A percentile compares a stretch with the other conserved stretches of the same genome.
These are phyloP conservation scores for Madurella fahalii DNA, from an alignment of 2,329 filamentous ascomycete species.

Conservation along the genomic window DNA sequence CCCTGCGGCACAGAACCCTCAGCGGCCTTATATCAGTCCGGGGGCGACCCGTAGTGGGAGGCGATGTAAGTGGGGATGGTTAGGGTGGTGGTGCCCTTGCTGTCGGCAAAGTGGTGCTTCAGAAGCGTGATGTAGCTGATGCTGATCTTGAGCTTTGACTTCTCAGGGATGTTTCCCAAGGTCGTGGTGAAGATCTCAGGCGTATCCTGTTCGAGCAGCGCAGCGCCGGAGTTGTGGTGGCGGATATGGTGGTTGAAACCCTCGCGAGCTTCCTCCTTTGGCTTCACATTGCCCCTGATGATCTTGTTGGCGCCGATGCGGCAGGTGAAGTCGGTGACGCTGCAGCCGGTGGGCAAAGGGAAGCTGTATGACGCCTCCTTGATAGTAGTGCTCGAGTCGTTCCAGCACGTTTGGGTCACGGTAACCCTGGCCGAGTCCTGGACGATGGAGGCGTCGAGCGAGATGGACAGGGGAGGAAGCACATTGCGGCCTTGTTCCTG, in stretches of 20 bases:
- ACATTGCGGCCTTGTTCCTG: constrained; percentile 17
- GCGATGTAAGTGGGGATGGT: constrained; percentile 28
- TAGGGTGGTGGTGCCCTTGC: constrained; percentile 21
- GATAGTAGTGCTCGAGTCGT: constrained; percentile 24
- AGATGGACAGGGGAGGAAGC: constrained; percentile 25
- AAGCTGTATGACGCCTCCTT: constrained; percentile 28
- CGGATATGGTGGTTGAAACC: constrained; percentile 10
- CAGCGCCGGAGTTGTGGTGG: constrained; percentile 7
- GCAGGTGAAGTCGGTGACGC: constrained; percentile 28
- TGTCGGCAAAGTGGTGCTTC: constrained; percentile 22
- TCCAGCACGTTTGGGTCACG: constrained; percentile 27
- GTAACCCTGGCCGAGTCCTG: constrained; percentile 26
- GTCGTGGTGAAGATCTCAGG: constrained; percentile 28
- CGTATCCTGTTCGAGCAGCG: constrained; percentile 26
- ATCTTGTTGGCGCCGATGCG: constrained; percentile 23
- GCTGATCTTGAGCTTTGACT: constrained; percentile 25
- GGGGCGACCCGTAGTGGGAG: constrained; percentile 24
- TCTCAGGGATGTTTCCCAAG: constrained; percentile 27
- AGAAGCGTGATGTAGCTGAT: constrained; percentile 27
- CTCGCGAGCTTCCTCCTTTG: constrained; percentile 24
- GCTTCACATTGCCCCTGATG: constrained; percentile 22
- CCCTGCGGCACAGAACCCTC: constrained; percentile 3
- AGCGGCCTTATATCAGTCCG: constrained; percentile 14
- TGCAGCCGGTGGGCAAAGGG: constrained; percentile 26
- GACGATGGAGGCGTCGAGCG: constrained; percentile 24